phyloP scores from a whole-genome alignment of 1,284 basidiomycete species.

The Xanthoconium separans region DNA sequence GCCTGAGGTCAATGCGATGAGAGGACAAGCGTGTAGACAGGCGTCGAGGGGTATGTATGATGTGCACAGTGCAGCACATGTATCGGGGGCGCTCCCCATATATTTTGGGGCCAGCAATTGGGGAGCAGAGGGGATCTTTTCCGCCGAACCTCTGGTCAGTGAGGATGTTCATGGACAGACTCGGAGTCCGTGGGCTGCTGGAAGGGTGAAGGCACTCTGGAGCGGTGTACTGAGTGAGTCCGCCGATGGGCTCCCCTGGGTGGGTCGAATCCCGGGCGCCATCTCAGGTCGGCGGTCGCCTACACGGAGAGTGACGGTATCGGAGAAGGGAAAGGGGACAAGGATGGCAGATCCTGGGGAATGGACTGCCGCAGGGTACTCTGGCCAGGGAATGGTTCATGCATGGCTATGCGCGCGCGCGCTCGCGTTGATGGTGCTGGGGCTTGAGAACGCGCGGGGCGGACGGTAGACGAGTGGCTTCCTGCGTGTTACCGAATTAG shows the following conservation, averaged over 20 bases:
- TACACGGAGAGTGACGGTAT: neutral
- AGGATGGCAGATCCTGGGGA: slow-evolving; percentile 38
- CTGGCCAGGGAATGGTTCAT: slow-evolving; percentile 67
- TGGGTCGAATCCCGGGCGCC: slow-evolving; percentile 47
- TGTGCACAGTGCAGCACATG: slow-evolving; percentile 41
- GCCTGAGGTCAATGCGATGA: slow-evolving; percentile 22
- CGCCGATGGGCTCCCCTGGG: slow-evolving; percentile 54
- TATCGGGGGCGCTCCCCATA: slow-evolving; percentile 44
- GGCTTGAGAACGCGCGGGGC: slow-evolving; percentile 25
- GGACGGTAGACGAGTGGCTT: slow-evolving; percentile 41
- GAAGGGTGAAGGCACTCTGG: slow-evolving; percentile 53
- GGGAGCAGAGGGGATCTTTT: slow-evolving; percentile 31
- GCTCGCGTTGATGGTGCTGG: slow-evolving; percentile 56
- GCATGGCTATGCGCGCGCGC: slow-evolving; percentile 61
- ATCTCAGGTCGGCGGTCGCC: slow-evolving; percentile 35
- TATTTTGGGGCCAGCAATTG: slow-evolving; percentile 46
- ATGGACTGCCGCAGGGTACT: slow-evolving; percentile 59
- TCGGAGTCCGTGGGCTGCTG: slow-evolving; percentile 29
- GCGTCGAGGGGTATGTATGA: slow-evolving; percentile 44
- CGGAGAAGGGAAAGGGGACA: slow-evolving; percentile 2
- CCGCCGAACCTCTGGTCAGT: slow-evolving; percentile 3
- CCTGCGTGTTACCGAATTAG: slow-evolving; percentile 52
- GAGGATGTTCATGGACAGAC: neutral
- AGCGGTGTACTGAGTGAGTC: slow-evolving; percentile 59
- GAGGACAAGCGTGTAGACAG: slow-evolving; percentile 36